Base-by-base conservation (phyloP, 176 grass and related monocot genomes). In the Sorghum bicolor region DNA sequence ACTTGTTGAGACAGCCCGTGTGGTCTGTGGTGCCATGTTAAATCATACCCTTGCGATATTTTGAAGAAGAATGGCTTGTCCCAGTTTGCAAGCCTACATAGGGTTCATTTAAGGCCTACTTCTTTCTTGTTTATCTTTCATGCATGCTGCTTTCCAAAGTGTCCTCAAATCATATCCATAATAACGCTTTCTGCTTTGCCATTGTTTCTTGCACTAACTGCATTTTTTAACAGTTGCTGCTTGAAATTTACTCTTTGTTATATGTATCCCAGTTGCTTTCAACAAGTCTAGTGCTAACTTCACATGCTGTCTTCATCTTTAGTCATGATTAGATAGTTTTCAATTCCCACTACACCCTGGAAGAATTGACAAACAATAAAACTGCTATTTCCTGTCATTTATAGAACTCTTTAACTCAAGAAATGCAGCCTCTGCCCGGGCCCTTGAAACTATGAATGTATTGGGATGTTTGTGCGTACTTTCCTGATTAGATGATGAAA, bases 241-340 rank as follows among this genome's bases (percentile, higher is more conserved):
- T 6, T 62, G 32, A 61, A 39, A 34, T 77, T 76, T 77, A 37
- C 31, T 38, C 10, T 76, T 32, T 24, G 9, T 24, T 76, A n/a
- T 60, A 13, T 76, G 5, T 50, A 5, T 37, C 11, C 16, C 6
- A 25, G 67, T 40, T 70, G 2, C 22, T 22, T 41, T 70, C 36
- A 40, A 70, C 22, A 22, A 76, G 50, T 72, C 5, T 25, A 26
- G 16, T 45, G 39, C n/a, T 64, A 40, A 26, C 36, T 31, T 8
- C 67, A 16, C 33, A 58, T 81, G 43, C 12, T 39, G 28, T 39
- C 10, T 53, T 58, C 22, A 69, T 70, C 48, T 81, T 28, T 72
- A 17, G 24, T 29, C 13, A 72, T 58, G 14, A 70, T 72, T 72
- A 53, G 32, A 15, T 31, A 57, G 58, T 85, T 70, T 85, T 48